Evolutionary conservation across 208 protist species (phyloP).

Genomic region (Dictyostelium gargantuum): DNA sequence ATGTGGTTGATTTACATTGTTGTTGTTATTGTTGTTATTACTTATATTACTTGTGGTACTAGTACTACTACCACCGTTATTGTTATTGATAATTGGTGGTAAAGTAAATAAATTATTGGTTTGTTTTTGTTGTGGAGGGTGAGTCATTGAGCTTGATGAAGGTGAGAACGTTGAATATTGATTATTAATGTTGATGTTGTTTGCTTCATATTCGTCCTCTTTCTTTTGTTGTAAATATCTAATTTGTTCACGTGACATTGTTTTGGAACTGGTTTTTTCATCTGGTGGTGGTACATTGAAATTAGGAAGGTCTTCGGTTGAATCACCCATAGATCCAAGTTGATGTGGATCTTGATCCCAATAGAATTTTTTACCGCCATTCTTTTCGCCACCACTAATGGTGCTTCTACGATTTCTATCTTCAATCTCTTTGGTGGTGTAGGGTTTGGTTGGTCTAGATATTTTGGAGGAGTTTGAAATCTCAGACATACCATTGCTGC

Average conservation of each 20-base stretch:
- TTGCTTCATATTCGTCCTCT: too few species aligned
- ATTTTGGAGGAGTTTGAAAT: not conserved
- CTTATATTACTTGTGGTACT: not conserved
- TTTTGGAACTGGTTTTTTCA: not conserved
- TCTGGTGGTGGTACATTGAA: not conserved
- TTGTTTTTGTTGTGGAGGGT: not conserved
- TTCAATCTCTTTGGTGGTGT: not conserved
- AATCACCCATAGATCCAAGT: not conserved
- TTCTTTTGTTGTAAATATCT: not conserved
- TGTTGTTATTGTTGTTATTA: not conserved
- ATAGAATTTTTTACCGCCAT: not conserved
- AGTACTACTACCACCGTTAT: not conserved
- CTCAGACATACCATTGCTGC: not conserved
- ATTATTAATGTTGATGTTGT: too few species aligned
- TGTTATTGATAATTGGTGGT: not conserved
- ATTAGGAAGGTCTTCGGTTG: not conserved
- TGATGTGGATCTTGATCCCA: not conserved
- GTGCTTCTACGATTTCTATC: slow-evolving; percentile 1
- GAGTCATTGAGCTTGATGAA: not conserved
- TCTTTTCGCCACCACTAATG: not conserved
- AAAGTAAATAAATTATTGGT: not conserved
- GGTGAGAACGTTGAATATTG: too few species aligned
- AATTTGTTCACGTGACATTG: not conserved
- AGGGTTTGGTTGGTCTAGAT: not conserved
- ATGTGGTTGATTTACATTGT: not conserved